Base-by-base conservation (phyloP, 768 basidiomycete species). In the Mycena pura region DNA sequence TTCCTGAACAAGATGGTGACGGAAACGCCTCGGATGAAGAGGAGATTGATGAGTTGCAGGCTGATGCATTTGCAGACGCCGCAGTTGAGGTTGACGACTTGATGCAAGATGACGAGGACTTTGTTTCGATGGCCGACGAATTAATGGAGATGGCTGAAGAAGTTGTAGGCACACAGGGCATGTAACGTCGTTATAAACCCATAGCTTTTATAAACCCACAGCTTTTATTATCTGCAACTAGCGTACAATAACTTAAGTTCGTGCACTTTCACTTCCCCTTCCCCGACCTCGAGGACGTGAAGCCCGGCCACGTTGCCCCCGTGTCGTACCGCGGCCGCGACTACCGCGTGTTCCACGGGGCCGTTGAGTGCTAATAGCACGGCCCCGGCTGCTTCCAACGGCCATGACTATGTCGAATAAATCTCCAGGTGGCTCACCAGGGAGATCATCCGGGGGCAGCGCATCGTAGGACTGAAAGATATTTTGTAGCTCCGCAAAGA, bases 61-160 rank as follows among this genome's bases (percentile, higher is more conserved):
- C 8, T 21, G 28, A 27, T 8, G 28, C n/a, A 10, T 28, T 24
- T 9, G 25, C 11, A 31, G 31, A n/a, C 13, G 32, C 19, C 9
- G 8, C 19, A n/a, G n/a, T 59, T 17, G 41, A 50, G 38, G 21
- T 38, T 15, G 57, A 59, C 24, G 57, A 59, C 32, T 47, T 59
- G 21, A 17, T 27, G 19, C 9, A 55, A n/a, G 57, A 59, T 41
- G 57, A 52, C 10, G 57, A 59, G 36, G 57, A 59, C n/a, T 59
- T 57, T 25, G 15, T 34, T 15, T 7, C 44, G n/a, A 49, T 27
- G 19, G 29, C 28, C 6, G 32, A 57, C 21, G 46, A 50, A 28
- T 27, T 24, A 5, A 38, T 27, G 36, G 54, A 41, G 8, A 38
- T 45, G 34, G 24, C 22, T 6, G 36, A 15, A 6, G 57, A 21